Conservation (phyloP, 306 rosid genomes). For the Gastrolobium bilobum region DNA sequence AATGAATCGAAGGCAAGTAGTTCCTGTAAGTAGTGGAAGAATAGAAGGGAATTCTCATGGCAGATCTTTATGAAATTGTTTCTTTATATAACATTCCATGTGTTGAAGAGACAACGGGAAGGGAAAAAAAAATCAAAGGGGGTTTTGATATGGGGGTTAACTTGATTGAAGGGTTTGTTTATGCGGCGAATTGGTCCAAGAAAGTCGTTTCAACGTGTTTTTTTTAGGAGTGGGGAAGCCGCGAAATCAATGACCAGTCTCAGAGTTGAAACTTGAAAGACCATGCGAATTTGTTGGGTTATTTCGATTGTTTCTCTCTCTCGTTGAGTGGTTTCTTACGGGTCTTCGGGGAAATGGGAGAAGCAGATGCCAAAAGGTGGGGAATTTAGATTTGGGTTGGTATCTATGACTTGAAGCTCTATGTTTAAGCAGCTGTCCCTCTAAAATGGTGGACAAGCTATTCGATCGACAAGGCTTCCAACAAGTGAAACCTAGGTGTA, state of each 20-base stretch:
- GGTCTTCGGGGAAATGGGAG: constrained; percentile 19
- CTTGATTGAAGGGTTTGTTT: constrained; percentile 47
- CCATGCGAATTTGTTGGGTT: constrained; percentile 41
- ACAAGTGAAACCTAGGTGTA: no score
- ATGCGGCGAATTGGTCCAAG: constrained; percentile 42
- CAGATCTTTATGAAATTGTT: constrained; percentile 33
- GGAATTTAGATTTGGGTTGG: constrained; percentile 29
- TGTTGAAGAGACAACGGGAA: not conserved
- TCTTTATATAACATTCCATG: constrained; percentile 41
- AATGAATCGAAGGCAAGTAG: constrained; percentile 25
- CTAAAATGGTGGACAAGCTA: no score
- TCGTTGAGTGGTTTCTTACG: constrained; percentile 17
- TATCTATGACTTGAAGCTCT: not conserved
- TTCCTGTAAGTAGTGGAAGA: constrained; percentile 5
- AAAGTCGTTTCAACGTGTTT: constrained; percentile 20
- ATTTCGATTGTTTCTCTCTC: not conserved
- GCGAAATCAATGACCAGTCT: constrained; percentile 19
- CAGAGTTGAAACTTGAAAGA: constrained; percentile 45
- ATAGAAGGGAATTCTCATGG: constrained; percentile 43
- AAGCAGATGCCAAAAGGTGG: constrained; percentile 37
- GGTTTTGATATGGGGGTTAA: constrained; percentile 26
- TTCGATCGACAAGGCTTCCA: no score
- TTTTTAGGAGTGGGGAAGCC: constrained; percentile 14
- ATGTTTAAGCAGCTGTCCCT: not conserved
- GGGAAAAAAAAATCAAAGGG: not conserved